phyloP scores from a whole-genome alignment of 306 rosid genomes.

The Dicorynia guianensis region DNA sequence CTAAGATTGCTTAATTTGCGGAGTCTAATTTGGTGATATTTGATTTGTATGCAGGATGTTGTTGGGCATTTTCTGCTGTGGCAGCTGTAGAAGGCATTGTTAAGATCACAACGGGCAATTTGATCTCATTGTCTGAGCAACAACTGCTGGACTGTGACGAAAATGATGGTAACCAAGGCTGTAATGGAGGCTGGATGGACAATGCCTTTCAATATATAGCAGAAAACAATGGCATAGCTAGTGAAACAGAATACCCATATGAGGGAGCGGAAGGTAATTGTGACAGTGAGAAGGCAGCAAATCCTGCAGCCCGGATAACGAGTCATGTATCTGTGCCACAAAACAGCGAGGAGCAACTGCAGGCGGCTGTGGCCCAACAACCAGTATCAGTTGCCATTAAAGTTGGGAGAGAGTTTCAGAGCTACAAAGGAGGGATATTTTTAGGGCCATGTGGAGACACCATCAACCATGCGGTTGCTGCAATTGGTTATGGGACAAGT shows the following conservation, averaged over 20 bases:
- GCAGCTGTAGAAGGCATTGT: no score
- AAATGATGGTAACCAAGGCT: neutral
- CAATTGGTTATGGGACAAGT: slow-evolving; percentile 19
- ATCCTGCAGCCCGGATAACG: slow-evolving; percentile 14
- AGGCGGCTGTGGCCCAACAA: slow-evolving; percentile 1
- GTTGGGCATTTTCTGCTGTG: no score
- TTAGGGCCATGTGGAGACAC: neutral
- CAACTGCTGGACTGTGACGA: slow-evolving; percentile 18
- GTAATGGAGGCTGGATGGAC: neutral
- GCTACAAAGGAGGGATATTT: neutral
- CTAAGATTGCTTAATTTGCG: no score
- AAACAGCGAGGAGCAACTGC: slow-evolving; percentile 19
- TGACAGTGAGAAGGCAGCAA: neutral
- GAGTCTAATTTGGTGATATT: no score
- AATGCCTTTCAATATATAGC: neutral
- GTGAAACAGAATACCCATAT: slow-evolving; percentile 34
- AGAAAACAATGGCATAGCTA: slow-evolving; percentile 21
- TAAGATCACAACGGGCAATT: no score
- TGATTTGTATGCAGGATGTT: no score
- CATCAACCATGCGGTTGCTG: slow-evolving; percentile 5
- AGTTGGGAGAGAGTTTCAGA: accelerated
- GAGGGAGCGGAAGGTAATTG: neutral
- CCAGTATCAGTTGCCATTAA: slow-evolving; percentile 4
- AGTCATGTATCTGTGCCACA: neutral
- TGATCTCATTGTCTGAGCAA: no score